Base-by-base conservation (phyloP, 1,284 basidiomycete species). In the Boletellus sp. region DNA sequence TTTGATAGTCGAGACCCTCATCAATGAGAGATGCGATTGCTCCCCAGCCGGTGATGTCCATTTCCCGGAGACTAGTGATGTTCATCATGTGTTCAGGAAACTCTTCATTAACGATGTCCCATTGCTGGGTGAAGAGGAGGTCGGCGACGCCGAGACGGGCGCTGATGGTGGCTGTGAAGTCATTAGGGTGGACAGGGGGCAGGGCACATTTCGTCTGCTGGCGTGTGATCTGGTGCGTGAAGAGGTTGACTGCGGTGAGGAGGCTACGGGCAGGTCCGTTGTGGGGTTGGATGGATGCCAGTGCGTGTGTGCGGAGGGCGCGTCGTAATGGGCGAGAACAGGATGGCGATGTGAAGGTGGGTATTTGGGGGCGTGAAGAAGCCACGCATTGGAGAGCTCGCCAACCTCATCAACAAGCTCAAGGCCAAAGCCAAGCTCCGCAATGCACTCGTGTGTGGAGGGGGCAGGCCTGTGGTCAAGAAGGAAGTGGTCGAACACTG, bases 1-100 rank as follows among this genome's bases (percentile, higher is more conserved):
- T 92, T 47, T 85, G 82, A 69, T 93, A 90, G 68, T 99, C 97
- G 58, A 99, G 72, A 0, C 97, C 97, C 68, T 99, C 97, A 68
- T 99, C 97, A 24, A 99, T 89, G 47, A 99, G 78, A 7, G 92
- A 91, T 7, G 94, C 85, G 47, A 90, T 89, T 42, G 98, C 78
- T 18, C 92, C 93, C 60, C 86, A 80, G 1, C 97, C 97, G 1
- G 86, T 91, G 57, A 94, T 80, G 1, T 91, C 92, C 72, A 86
- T 79, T 38, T 89, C 85, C 92, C 92, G 95, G 1, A 93, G 78
- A n/a, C 78, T 76, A 0, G 88, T 83, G 19, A 89, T 83, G 62
- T 95, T 94, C 83, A 95, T 89, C 78, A 84, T 87, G 65, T 93
- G 83, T 59, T 84, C 77, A 1, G 84, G 85, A 52, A 74, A 81